These are phyloP conservation scores for Neurospora hispaniola DNA, from an alignment of 495 filamentous ascomycete species.

Conservation along the genomic window DNA sequence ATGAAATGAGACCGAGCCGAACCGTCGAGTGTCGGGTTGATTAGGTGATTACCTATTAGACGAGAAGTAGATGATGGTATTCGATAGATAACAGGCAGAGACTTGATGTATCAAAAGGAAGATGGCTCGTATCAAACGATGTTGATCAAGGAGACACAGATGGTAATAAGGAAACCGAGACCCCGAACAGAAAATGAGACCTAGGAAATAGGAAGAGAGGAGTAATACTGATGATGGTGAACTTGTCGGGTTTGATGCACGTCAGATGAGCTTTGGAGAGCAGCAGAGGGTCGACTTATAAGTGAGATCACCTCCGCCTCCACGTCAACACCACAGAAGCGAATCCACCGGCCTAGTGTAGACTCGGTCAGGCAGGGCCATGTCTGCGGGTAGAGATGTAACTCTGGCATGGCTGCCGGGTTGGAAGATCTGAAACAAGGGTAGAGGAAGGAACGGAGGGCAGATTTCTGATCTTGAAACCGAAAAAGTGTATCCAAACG, in stretches of 20 bases:
- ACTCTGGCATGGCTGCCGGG: slow-evolving; percentile 6
- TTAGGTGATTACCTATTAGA: slow-evolving; percentile 18
- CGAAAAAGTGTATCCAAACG: slow-evolving; percentile 37
- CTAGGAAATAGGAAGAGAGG: not conserved
- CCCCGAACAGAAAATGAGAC: not conserved
- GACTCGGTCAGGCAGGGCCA: not conserved
- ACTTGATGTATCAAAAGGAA: not conserved
- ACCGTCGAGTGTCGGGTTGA: slow-evolving; percentile 6
- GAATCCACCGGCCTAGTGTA: not conserved
- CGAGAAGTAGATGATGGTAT: not conserved
- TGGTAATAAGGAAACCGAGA: not conserved
- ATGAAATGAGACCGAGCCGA: slow-evolving; percentile 1
- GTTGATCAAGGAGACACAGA: not conserved
- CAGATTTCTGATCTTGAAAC: slow-evolving; percentile 35
- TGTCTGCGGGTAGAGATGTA: slow-evolving; percentile 8
- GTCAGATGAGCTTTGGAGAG: not conserved
- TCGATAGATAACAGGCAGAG: not conserved
- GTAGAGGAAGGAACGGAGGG: slow-evolving; percentile 17
- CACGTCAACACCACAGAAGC: not conserved
- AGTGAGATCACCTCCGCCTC: not conserved
- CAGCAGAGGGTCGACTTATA: slow-evolving; percentile 19
- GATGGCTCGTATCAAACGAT: slow-evolving; percentile 38
- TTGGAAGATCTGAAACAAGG: slow-evolving; percentile 35
- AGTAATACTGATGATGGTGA: not conserved
- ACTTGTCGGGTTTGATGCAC: not conserved